Evolutionary conservation across 768 basidiomycete genomes (phyloP).

Genomic region (Lentinula detonsa): DNA sequence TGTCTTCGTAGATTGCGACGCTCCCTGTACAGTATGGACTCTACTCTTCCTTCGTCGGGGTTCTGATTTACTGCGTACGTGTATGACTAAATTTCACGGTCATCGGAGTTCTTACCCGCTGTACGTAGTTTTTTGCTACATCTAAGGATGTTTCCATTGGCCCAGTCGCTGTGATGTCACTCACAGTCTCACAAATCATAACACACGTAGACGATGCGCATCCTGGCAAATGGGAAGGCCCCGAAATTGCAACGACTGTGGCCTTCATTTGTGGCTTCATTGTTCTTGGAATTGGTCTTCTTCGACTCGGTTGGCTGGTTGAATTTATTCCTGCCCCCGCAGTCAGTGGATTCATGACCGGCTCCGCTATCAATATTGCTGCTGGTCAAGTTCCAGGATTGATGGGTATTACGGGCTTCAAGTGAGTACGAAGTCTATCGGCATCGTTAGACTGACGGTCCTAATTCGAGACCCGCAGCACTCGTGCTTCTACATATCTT

Average conservation of each 20-base stretch:
- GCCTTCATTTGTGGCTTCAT: conserved; percentile 90
- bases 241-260: conserved; percentile 77
- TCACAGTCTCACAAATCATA: conserved; percentile 81
- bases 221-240: conserved; percentile 53
- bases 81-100: neutral
- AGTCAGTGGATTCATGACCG: conserved; percentile 93
- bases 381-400: conserved; percentile 84
- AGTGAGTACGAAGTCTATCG: conserved; percentile 39
- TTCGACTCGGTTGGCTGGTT: conserved; percentile 90
- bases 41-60: conserved; percentile 90
- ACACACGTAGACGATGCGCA: conserved; percentile 47
- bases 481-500: conserved; percentile 74
- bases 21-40: conserved; percentile 86
- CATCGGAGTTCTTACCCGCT: neutral
- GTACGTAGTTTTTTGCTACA: conserved; percentile 80
- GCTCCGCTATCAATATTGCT: conserved; percentile 91
- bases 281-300: conserved; percentile 81
- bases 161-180: conserved; percentile 97
- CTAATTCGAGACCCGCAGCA: conserved; percentile 36
- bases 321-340: conserved; percentile 90
- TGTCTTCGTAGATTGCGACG: conserved; percentile 59
- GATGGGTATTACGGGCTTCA: conserved; percentile 81
- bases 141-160: conserved; percentile 99
- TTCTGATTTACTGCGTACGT: conserved; percentile 75
- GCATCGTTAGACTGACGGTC: conserved; percentile 3